Conservation (phyloP, 257 asterid species). For the Ballota nigra region DNA sequence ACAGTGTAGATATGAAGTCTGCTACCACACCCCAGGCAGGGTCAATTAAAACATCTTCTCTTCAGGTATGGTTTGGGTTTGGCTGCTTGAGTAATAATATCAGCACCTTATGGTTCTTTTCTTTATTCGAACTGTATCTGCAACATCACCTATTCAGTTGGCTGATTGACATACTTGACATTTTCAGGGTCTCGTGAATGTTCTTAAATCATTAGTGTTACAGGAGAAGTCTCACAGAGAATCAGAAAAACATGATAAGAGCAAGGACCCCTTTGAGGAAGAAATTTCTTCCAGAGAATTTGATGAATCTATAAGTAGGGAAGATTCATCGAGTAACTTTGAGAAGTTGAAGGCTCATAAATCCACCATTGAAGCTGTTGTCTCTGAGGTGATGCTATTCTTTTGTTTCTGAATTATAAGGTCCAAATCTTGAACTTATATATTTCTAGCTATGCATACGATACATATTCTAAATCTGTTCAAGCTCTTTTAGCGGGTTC, state of each 20-base stretch:
- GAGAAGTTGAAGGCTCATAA: conserved; percentile 97
- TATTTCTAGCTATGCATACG: conserved; percentile 14
- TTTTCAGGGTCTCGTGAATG: conserved; percentile 79
- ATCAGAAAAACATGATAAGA: conserved; percentile 49
- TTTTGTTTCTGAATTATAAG: conserved; percentile 26
- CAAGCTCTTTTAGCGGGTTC: conserved; percentile 21
- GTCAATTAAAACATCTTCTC: conserved; percentile 75
- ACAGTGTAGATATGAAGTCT: conserved; percentile 70
- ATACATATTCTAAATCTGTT: not conserved
- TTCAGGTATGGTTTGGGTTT: conserved; percentile 62
- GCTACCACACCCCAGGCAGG: conserved; percentile 79
- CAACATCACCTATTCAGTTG: conserved; percentile 13
- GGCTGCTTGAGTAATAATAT: conserved; percentile 15
- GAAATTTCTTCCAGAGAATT: conserved; percentile 52
- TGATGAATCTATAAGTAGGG: conserved; percentile 60
- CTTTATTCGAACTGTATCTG: conserved; percentile 1
- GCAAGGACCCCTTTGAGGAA: conserved; percentile 45
- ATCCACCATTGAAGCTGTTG: conserved; percentile 89
- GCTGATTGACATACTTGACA: conserved; percentile 30
- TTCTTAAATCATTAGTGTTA: conserved; percentile 76
- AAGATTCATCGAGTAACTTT: conserved; percentile 72
- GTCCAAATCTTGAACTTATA: conserved; percentile 14
- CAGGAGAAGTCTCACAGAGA: conserved; percentile 85
- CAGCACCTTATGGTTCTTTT: conserved; percentile 11
- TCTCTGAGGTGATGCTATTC: conserved; percentile 70